These are phyloP conservation scores for Cornus suecica DNA, from an alignment of 148 eudicot genomes.

Conservation along the genomic window DNA sequence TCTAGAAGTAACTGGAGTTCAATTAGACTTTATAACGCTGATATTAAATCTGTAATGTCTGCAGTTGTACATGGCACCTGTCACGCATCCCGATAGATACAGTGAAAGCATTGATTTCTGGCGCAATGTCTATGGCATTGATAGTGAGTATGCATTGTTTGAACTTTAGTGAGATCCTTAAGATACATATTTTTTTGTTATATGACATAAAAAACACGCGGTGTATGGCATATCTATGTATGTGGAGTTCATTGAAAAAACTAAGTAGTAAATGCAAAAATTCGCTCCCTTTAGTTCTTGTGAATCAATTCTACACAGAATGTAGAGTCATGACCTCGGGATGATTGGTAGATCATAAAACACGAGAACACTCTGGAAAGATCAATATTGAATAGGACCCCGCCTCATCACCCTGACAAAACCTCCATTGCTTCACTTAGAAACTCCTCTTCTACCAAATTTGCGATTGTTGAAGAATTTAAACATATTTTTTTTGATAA, in stretches of 20 bases:
- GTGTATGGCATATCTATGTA: neutral
- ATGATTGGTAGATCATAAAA: no score
- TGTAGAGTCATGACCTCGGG: no score
- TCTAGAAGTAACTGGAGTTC: slow-evolving; percentile 5
- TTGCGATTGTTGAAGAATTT: no score
- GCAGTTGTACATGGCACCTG: slow-evolving; percentile 96
- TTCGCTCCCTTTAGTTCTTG: neutral
- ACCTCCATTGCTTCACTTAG: no score
- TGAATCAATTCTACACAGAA: neutral
- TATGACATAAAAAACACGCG: neutral
- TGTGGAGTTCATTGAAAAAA: neutral
- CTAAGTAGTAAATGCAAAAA: neutral
- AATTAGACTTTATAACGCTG: neutral
- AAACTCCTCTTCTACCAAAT: no score
- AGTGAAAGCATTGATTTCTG: slow-evolving; percentile 88
- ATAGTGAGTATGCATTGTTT: slow-evolving; percentile 52
- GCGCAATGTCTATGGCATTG: slow-evolving; percentile 96
- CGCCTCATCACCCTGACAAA: no score
- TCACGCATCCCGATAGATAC: slow-evolving; percentile 90
- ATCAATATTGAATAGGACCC: no score
- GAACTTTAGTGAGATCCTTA: neutral
- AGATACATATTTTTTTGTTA: neutral
- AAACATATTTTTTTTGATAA: no score
- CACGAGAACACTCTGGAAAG: no score
- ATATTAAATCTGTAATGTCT: slow-evolving; percentile 23